These are phyloP conservation scores for Vararia minispora DNA, from an alignment of 768 basidiomycete genomes.

Conservation along the genomic window DNA sequence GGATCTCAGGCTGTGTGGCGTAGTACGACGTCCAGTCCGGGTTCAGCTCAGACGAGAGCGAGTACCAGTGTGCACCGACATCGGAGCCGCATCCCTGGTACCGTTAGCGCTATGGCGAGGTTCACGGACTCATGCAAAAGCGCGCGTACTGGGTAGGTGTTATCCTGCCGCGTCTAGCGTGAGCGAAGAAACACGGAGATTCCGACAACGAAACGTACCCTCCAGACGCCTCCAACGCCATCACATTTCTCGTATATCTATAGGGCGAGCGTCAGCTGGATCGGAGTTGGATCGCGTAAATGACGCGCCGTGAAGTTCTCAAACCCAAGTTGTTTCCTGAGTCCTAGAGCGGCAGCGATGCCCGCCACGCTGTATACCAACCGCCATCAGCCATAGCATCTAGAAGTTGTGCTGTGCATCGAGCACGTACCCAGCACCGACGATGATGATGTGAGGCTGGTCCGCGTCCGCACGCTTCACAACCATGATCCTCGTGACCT, in stretches of 20 bases:
- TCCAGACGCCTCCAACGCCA: conserved; percentile 21
- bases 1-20: conserved; percentile 19
- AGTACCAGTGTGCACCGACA: conserved; percentile 19
- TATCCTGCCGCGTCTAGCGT: conserved; percentile 8
- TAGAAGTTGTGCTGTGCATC: background rate
- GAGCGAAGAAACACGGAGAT: background rate
- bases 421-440: conserved; percentile 18
- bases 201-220: conserved; percentile 6
- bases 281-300: background rate
- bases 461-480: conserved; percentile 8
- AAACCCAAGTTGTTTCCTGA: conserved; percentile 21
- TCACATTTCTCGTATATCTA: conserved; percentile 24
- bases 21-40: conserved; percentile 17
- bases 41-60: conserved; percentile 18
- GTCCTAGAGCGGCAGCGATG: conserved; percentile 19
- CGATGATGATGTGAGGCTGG: conserved; percentile 13
- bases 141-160: conserved; percentile 18
- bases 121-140: background rate
- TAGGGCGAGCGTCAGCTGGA: background rate
- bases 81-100: conserved; percentile 20
- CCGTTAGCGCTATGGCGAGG: background rate
- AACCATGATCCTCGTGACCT: no score
- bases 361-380: conserved; percentile 16
- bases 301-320: conserved; percentile 21
- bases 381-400: background rate